Evolutionary conservation across 495 filamentous ascomycete species (phyloP).

Genomic region (Neurospora pannonica): DNA sequence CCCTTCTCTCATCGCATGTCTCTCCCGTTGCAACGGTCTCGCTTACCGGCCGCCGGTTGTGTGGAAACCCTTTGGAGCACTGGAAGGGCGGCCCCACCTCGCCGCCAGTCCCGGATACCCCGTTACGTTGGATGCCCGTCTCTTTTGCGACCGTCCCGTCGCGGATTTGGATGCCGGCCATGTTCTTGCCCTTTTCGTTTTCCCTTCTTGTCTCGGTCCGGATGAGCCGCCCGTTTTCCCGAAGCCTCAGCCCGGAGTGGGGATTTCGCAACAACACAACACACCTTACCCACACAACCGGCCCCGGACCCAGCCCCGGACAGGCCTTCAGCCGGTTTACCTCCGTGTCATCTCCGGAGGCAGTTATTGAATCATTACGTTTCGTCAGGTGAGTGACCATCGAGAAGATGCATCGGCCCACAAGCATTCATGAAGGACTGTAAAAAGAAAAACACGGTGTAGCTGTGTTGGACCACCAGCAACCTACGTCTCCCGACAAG

Average conservation of each 20-base stretch:
- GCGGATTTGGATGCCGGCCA: neutral
- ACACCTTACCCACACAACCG: neutral
- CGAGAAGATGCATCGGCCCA: neutral
- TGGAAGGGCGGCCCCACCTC: neutral
- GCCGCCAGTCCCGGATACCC: neutral
- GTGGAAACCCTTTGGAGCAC: neutral
- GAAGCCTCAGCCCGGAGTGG: neutral
- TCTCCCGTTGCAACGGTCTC: neutral
- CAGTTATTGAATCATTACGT: neutral
- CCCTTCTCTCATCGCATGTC: neutral
- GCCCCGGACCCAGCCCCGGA: neutral
- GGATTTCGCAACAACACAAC: neutral
- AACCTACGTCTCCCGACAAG: neutral
- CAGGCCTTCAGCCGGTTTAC: neutral
- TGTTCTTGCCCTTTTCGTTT: neutral
- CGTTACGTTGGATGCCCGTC: neutral
- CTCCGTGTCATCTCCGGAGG: neutral
- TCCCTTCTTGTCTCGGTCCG: neutral
- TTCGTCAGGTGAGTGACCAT: neutral
- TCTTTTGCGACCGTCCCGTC: neutral
- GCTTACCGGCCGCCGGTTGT: neutral
- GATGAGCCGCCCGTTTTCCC: neutral
- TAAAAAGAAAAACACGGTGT: neutral
- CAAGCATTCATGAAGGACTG: neutral
- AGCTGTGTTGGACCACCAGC: neutral